Evolutionary conservation across 2,329 filamentous ascomycete genomes (phyloP), one percentile per base, ranked within the genome.

Genomic region (Venturia carpophila): DNA sequence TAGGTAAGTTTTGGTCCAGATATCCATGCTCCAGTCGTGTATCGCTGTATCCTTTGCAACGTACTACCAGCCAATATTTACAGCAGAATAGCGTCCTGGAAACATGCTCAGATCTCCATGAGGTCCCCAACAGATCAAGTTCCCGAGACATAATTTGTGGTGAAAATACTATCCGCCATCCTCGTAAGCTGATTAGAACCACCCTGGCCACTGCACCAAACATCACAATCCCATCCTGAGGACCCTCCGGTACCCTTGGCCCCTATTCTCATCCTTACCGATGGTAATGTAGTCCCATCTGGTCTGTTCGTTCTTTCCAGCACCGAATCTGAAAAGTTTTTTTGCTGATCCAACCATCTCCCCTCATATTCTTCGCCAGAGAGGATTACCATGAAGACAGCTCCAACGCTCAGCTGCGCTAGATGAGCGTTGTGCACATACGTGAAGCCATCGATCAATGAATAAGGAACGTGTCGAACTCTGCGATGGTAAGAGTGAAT

Each of bases 391-490:
- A 66, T 41, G 15, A 65, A 49, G 24, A 66, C 60, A 15, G 63
- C 55, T 1, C 21, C 65, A 7, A 39, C 62, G 17, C 52, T 27
- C 17, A 58, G 5, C 1, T 45, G n/a, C 5, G 55, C 64, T 7
- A 90, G 81, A 69, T 89, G 88, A 63, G 80, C 81, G 61, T 82
- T 76, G 73, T 92, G 86, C 56, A 83, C 81, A 27, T 80, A 79
- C 2, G 85, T 88, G 72, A 90, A 84, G 52, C 87, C 87, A 66
- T 79, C 75, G 63, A 80, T 79, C 60, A 84, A 82, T 5, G 85
- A 84, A 70, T 90, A 92, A 6, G 89, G 88, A 55, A 91, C 84
- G 72, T 92, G 89, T 24, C 87, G 84, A 67, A 92, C 79, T 73
- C 80, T 80, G 2, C 80, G 76, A 70, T 89, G 86, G 69, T 82